These are phyloP conservation scores for Volutella citrinella DNA, from an alignment of 2,329 filamentous ascomycete genomes.

Conservation along the genomic window DNA sequence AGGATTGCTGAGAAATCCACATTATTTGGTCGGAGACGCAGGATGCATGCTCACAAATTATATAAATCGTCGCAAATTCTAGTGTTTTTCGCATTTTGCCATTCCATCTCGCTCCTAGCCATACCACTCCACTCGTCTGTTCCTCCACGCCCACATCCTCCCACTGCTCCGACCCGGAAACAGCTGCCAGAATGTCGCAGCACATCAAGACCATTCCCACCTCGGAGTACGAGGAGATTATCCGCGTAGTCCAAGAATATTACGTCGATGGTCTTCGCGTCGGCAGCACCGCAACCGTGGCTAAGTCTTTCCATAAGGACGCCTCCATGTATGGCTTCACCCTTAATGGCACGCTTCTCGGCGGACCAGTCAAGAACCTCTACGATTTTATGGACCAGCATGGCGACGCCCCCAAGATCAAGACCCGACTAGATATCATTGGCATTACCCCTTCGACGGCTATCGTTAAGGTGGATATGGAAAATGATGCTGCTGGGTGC, in stretches of 20 bases:
- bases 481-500: slow-evolving; percentile 4
- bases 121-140: too few species aligned
- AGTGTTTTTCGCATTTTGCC: too few species aligned
- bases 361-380: slow-evolving; percentile 3
- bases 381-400: slow-evolving; percentile 3
- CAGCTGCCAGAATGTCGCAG: slow-evolving; percentile 1
- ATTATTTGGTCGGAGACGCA: neutral
- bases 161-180: too few species aligned
- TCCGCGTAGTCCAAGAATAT: slow-evolving; percentile 3
- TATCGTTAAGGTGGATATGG: slow-evolving; percentile 14
- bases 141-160: too few species aligned
- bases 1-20: neutral
- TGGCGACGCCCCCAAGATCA: slow-evolving; percentile 4
- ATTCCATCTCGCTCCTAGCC: too few species aligned
- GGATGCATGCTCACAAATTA: neutral
- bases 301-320: slow-evolving; percentile 12
- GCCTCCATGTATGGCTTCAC: slow-evolving; percentile 12
- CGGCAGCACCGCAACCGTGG: slow-evolving; percentile 2
- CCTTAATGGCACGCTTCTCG: neutral
- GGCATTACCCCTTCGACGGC: slow-evolving; percentile 14
- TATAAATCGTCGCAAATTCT: neutral
- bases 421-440: slow-evolving; percentile 12
- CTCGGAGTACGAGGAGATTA: slow-evolving; percentile 9
- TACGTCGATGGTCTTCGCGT: slow-evolving; percentile 9
- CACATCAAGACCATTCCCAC: slow-evolving; percentile 8